Evolutionary conservation across 2,329 filamentous ascomycete genomes (phyloP), one percentile per base, ranked within the genome.

Genomic region (Alternaria sp.): DNA sequence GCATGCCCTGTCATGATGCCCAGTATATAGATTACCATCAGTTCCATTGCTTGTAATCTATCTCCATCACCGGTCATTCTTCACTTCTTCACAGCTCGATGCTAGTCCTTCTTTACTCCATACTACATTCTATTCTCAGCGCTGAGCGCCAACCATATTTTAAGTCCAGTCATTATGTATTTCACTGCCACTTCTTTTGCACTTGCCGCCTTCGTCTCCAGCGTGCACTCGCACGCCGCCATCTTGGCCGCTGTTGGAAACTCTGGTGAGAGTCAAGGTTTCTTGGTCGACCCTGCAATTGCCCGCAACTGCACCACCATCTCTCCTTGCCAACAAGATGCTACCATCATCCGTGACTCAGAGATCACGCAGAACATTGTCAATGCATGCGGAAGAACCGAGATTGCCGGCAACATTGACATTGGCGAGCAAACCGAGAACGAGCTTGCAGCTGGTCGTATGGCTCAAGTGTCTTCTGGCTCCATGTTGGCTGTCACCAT

Each of bases 281-380:
- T 77, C 64, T 54, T 71, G 33, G 74, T 74, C 17, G 74, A 77
- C 51, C 66, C 68, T 54, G 62, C 60, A 6, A 61, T 77, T 45
- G 73, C 75, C n/a, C 69, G 75, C 31, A 76, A 77, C 50, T 77
- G 74, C 61, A 77, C 73, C 0, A 72, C 68, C 31, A 77, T 77
- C 62, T 73, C 66, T 44, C 75, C 75, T 36, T 77, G 75, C 63
- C 75, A 78, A 58, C 75, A 76, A 44, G 75, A 78, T 58, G 69
- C 72, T 1, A 72, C 71, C 54, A 76, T 78, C 54, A 76, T 78
- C 49, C 69, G 75, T 8, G 67, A 78, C 55, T 63, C 65, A 2
- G 75, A 77, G 60, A 78, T 78, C 54, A 70, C 51, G 2, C 70
- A 75, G 33, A 78, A 78, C 64, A 76, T 78, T 31, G 75, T 78